Evolutionary conservation across 176 grass and related monocot genomes (phyloP).

Genomic region (Zea mays): DNA sequence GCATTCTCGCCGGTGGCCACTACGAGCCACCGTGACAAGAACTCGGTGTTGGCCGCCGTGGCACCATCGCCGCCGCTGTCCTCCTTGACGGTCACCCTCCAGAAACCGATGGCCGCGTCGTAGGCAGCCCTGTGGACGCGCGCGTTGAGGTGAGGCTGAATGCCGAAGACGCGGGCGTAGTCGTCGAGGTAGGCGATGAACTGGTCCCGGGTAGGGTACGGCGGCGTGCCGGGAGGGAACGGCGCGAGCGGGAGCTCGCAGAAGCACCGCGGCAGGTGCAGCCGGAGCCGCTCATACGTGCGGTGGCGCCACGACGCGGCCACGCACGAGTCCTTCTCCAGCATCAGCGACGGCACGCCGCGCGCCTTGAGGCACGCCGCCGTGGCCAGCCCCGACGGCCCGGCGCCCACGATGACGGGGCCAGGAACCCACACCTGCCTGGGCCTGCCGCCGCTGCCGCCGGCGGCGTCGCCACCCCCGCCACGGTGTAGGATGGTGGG

Average conservation of each 20-base stretch:
- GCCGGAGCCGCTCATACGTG: constrained; percentile 79
- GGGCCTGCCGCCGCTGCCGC: not conserved
- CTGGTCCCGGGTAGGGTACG: constrained; percentile 76
- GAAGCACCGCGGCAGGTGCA: constrained; percentile 69
- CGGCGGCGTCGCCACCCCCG: not conserved
- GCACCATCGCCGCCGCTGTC: not conserved
- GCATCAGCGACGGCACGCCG: constrained; percentile 68
- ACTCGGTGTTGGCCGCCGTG: constrained; percentile 34
- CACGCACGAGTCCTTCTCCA: constrained; percentile 75
- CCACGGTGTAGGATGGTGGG: constrained; percentile 15
- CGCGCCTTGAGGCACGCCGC: constrained; percentile 73
- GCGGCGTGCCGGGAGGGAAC: constrained; percentile 64
- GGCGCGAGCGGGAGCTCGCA: constrained; percentile 70
- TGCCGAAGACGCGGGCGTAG: constrained; percentile 59
- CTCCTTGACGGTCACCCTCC: constrained; percentile 44
- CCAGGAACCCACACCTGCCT: constrained; percentile 77
- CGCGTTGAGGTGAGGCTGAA: constrained; percentile 52
- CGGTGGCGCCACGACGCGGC: constrained; percentile 71
- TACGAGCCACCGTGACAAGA: constrained; percentile 72
- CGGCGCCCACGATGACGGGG: constrained; percentile 81
- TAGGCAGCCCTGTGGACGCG: constrained; percentile 51
- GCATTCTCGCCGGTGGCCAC: constrained; percentile 90
- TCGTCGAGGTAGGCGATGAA: constrained; percentile 81
- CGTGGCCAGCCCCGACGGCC: constrained; percentile 72
- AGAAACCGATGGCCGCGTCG: constrained; percentile 60